Conservation (phyloP, 2,329 filamentous ascomycete species). For the Clarireedia hainanense region DNA sequence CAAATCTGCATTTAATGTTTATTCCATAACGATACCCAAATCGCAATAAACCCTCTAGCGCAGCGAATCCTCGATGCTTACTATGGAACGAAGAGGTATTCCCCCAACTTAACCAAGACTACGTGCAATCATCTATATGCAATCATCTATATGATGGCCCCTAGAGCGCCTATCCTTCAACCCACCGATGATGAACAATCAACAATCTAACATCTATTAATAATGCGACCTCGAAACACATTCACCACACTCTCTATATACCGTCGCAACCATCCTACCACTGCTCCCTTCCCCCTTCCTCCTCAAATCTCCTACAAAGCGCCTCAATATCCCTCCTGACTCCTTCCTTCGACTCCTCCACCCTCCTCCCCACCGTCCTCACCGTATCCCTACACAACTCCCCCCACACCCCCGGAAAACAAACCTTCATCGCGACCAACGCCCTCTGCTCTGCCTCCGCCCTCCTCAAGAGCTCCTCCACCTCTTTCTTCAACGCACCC, state of each 20-base stretch:
- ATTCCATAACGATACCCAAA: background rate
- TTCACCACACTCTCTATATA: too few relatives aligned
- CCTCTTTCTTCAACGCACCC: conserved; percentile 8
- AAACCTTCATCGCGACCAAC: conserved; percentile 11
- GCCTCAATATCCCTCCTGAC: conserved; percentile 15
- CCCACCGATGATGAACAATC: background rate
- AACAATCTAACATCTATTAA: background rate
- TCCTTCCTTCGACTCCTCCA: conserved; percentile 14
- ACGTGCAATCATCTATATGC: too few relatives aligned
- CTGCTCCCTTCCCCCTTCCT: conserved; percentile 20
- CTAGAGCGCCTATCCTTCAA: background rate
- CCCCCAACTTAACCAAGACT: too few relatives aligned
- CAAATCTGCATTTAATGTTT: background rate
- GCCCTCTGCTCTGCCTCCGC: conserved; percentile 11
- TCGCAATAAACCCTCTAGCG: background rate
- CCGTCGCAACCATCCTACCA: conserved; percentile 17
- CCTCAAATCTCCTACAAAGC: conserved; percentile 22
- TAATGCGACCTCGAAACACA: too few relatives aligned
- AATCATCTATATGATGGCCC: too few relatives aligned
- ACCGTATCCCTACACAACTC: conserved; percentile 9
- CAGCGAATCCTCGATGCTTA: too few relatives aligned
- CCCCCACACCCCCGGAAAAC: conserved; percentile 16
- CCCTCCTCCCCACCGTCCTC: conserved; percentile 14
- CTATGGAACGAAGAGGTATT: too few relatives aligned
- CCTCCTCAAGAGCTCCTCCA: conserved; percentile 8